phyloP scores from a whole-genome alignment of 306 rosid species.

The Dryas drummondii region DNA sequence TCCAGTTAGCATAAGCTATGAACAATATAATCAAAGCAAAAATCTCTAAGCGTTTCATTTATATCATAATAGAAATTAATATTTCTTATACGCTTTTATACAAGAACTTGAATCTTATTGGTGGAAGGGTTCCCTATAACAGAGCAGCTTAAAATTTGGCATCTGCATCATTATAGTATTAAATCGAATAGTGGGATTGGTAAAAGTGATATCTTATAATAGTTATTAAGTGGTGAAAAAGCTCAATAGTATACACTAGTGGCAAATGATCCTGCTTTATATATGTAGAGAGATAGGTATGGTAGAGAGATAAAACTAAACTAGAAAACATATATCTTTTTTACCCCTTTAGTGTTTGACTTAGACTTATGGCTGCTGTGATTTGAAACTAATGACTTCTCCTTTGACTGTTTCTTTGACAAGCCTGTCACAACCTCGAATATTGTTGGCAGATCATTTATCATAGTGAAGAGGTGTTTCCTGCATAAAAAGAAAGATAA shows the following conservation, averaged over 20 bases:
- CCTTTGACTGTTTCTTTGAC: constrained; percentile 52
- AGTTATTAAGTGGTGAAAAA: not conserved
- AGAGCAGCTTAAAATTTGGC: not conserved
- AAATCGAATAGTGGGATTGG: not conserved
- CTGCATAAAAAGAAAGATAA: constrained; percentile 23
- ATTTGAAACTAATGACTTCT: constrained; percentile 55
- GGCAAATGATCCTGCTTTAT: not conserved
- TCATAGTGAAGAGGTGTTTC: constrained; percentile 59
- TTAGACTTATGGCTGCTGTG: constrained; percentile 61
- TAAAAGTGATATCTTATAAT: not conserved
- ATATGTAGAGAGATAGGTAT: too few species aligned
- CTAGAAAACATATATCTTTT: not conserved
- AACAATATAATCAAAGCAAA: not conserved
- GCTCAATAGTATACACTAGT: not conserved
- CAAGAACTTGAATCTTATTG: not conserved
- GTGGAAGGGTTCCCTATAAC: not conserved
- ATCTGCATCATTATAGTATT: not conserved
- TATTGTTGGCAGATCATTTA: constrained; percentile 67
- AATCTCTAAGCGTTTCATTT: not conserved
- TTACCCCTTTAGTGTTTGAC: constrained; percentile 69
- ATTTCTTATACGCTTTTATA: not conserved
- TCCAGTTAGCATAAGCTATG: not conserved
- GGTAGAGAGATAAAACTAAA: not conserved
- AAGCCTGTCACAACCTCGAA: constrained; percentile 56
- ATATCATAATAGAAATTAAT: not conserved